Conservation (phyloP, 2,329 filamentous ascomycete species). For the Periconia digitata region DNA sequence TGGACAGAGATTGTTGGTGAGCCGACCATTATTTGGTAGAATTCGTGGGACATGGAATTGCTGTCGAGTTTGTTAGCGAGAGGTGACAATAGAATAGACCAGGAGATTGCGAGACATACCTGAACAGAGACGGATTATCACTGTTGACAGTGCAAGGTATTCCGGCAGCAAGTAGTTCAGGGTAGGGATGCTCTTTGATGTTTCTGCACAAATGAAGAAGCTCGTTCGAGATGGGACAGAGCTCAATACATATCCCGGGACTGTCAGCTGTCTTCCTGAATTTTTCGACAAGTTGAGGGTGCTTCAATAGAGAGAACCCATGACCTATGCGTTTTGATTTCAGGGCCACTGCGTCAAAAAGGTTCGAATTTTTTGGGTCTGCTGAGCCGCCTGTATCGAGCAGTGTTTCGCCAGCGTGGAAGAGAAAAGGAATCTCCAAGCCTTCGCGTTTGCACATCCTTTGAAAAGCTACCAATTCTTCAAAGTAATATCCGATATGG, state of each 20-base stretch:
- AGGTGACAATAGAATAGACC: conserved; percentile 1
- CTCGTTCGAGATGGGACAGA: conserved; percentile 78
- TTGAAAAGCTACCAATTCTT: conserved; percentile 61
- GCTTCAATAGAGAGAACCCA: conserved; percentile 68
- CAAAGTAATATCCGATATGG: conserved; percentile 59
- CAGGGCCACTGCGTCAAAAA: conserved; percentile 68
- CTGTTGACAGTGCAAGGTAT: conserved; percentile 74
- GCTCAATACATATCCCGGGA: conserved; percentile 65
- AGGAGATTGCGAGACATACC: conserved; percentile 44
- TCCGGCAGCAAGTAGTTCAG: conserved; percentile 68
- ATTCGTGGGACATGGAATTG: conserved; percentile 72
- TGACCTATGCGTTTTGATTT: conserved; percentile 72
- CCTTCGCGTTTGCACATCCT: conserved; percentile 50
- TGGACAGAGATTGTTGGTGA: conserved; percentile 66
- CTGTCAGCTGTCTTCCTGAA: conserved; percentile 53
- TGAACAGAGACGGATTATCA: conserved; percentile 74
- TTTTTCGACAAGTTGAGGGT: conserved; percentile 62
- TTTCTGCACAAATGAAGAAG: conserved; percentile 68
- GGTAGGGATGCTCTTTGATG: conserved; percentile 67
- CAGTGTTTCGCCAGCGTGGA: conserved; percentile 76
- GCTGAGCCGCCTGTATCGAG: conserved; percentile 62
- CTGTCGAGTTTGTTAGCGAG: conserved; percentile 40
- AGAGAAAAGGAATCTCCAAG: conserved; percentile 69
- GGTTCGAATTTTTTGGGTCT: conserved; percentile 61
- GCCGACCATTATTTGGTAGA: conserved; percentile 75